These are phyloP conservation scores for Candida nitratophila DNA, from an alignment of 805 yeast species.

Conservation along the genomic window DNA sequence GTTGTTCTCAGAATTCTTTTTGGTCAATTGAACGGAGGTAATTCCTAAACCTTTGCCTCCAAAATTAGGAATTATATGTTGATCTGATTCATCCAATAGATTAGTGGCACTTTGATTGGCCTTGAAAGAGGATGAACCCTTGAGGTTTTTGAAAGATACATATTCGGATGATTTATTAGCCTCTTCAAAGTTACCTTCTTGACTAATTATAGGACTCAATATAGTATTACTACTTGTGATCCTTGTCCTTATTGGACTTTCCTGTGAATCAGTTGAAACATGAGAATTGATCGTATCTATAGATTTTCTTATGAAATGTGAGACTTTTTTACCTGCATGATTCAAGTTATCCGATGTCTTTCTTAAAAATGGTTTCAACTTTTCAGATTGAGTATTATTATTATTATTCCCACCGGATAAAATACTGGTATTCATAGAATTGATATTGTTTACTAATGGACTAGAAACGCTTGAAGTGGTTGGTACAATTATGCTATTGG, in stretches of 20 bases:
- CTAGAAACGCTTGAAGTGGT: background rate
- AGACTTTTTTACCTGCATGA: slow-evolving; percentile 20
- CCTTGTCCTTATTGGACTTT: background rate
- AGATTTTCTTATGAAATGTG: slow-evolving; percentile 19
- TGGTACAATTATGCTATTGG: background rate
- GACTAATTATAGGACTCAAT: background rate
- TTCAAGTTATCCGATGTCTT: slow-evolving; percentile 19
- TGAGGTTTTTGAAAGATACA: background rate
- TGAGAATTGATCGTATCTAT: slow-evolving; percentile 7
- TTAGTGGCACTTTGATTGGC: background rate
- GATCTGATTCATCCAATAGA: background rate
- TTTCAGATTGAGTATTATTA: slow-evolving; percentile 9
- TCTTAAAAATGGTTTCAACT: slow-evolving; percentile 16
- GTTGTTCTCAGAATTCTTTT: no score
- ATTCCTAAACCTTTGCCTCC: background rate
- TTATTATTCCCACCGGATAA: no score
- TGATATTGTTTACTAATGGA: background rate
- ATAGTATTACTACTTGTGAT: background rate
- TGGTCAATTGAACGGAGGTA: no score
- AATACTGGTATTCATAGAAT: no score
- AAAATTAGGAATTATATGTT: no score
- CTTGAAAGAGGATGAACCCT: background rate
- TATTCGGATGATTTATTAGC: background rate
- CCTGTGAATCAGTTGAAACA: slow-evolving; percentile 1
- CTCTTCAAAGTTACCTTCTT: background rate